Percentiles rank a stretch among this genome's conserved stretches.
These are phyloP conservation scores for Vanrija humicola DNA, from an alignment of 1,284 basidiomycete genomes.

Conservation along the genomic window DNA sequence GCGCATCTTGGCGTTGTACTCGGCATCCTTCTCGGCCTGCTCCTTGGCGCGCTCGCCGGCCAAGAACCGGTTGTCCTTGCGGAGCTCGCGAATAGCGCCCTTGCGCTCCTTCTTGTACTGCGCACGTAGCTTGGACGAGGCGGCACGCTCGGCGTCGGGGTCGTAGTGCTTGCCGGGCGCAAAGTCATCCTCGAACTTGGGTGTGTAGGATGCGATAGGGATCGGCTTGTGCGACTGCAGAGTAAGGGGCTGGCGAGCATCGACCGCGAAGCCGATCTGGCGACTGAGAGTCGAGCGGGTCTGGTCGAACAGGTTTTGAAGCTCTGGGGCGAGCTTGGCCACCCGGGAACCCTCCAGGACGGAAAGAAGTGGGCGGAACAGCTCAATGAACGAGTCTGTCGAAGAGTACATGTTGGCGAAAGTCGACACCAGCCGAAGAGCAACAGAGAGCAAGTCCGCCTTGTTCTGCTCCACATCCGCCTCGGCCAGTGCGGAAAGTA, in stretches of 20 bases:
- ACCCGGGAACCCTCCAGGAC: conserved; percentile 59
- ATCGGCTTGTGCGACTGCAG: conserved; percentile 96
- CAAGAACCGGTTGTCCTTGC: conserved; percentile 92
- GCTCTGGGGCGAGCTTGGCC: conserved; percentile 53
- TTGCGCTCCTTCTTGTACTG: conserved; percentile 95
- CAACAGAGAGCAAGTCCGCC: conserved; percentile 53
- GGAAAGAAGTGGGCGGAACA: conserved; percentile 65
- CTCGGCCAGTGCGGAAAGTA: conserved; percentile 27
- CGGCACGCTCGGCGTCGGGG: conserved; percentile 88
- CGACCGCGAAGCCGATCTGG: conserved; percentile 67
- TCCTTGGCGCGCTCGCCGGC: conserved; percentile 79
- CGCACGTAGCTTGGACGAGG: conserved; percentile 75
- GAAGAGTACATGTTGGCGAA: conserved; percentile 73
- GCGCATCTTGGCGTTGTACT: conserved; percentile 75
- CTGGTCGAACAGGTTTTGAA: conserved; percentile 55
- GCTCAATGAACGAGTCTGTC: conserved; percentile 75
- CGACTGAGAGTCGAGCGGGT: conserved; percentile 55
- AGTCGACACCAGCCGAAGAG: conserved; percentile 61
- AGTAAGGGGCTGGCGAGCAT: conserved; percentile 70
- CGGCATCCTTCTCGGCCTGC: conserved; percentile 74
- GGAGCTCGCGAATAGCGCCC: conserved; percentile 91
- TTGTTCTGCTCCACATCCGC: conserved; percentile 54
- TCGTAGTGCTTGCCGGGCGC: conserved; percentile 71
- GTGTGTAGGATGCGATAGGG: conserved; percentile 86
- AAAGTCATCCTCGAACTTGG: conserved; percentile 84